Conservation (phyloP, 179 eudicot genomes). For the Gypsophila paniculata region DNA sequence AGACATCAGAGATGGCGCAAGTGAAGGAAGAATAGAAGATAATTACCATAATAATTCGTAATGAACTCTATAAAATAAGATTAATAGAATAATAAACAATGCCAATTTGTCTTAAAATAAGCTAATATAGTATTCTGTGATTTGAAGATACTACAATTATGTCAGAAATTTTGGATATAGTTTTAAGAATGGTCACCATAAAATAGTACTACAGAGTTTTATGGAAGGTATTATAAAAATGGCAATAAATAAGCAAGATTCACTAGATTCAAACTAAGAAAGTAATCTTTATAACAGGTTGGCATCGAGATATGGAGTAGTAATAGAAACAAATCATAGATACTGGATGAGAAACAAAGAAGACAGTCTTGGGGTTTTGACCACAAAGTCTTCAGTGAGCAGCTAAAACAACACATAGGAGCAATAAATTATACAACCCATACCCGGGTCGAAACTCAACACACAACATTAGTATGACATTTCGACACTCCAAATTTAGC, state of each 20-base stretch:
- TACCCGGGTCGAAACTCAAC: too few species aligned
- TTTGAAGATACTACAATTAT: background rate
- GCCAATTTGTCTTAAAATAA: slow-evolving; percentile 18
- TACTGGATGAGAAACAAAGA: slow-evolving; percentile 43
- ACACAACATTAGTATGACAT: too few species aligned
- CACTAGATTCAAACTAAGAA: slow-evolving; percentile 20
- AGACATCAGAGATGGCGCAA: slow-evolving; percentile 30
- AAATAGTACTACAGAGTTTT: background rate
- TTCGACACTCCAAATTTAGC: too few species aligned
- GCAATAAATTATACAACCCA: too few species aligned
- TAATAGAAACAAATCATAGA: slow-evolving; percentile 18
- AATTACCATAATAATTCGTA: background rate
- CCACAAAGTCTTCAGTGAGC: slow-evolving; percentile 42
- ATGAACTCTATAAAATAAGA: slow-evolving; percentile 13
- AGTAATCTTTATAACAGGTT: slow-evolving; percentile 17
- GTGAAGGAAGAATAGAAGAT: slow-evolving; percentile 24
- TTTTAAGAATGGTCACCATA: slow-evolving; percentile 18
- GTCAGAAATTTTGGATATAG: slow-evolving; percentile 26
- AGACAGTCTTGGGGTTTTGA: slow-evolving; percentile 49
- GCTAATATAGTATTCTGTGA: too few species aligned
- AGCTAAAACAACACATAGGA: slow-evolving; percentile 32
- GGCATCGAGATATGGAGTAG: slow-evolving; percentile 39
- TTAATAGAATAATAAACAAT: slow-evolving; percentile 20
- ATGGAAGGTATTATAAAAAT: background rate
- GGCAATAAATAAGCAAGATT: background rate